Conservation (phyloP, 129 eudicot genomes). For the Arctium minus region DNA sequence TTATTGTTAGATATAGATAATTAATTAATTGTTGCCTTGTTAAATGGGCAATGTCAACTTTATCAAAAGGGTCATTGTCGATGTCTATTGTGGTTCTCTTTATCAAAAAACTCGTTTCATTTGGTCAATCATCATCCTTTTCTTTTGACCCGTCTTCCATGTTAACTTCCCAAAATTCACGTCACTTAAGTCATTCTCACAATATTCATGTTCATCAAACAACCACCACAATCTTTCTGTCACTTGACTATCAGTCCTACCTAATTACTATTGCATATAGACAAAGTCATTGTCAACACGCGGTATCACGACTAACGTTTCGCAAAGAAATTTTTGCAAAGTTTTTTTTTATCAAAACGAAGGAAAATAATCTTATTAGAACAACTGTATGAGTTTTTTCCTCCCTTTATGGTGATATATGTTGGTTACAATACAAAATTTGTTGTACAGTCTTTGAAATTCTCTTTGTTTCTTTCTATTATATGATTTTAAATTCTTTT, state of each 20-base stretch:
- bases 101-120: neutral
- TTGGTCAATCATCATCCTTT: neutral
- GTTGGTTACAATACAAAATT: too few species aligned
- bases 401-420: neutral
- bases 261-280: neutral
- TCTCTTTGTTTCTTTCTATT: neutral
- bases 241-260: neutral
- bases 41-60: neutral
- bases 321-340: neutral
- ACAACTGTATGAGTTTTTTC: neutral
- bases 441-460: neutral
- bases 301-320: neutral
- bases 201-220: neutral
- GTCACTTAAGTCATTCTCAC: neutral
- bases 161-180: slow-evolving; percentile 4
- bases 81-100: neutral
- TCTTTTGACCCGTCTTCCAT: neutral
- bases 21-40: neutral
- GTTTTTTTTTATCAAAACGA: neutral
- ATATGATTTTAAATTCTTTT: neutral
- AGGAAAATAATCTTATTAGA: neutral
- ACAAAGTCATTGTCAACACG: neutral
- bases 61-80: neutral
- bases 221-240: neutral
- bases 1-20: neutral